phyloP scores from a whole-genome alignment of 1,284 basidiomycete genomes.

The Boletus calvinii region DNA sequence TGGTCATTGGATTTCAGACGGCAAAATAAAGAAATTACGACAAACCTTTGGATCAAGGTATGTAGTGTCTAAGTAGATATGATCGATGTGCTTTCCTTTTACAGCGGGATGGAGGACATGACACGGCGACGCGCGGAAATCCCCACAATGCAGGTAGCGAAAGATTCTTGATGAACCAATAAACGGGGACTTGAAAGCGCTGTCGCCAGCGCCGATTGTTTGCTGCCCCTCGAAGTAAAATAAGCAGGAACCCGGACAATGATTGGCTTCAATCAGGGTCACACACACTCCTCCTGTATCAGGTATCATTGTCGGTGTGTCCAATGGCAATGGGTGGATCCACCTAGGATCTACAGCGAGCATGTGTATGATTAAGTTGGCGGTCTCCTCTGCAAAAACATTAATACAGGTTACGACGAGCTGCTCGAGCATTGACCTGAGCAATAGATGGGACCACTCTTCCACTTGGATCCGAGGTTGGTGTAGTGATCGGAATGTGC shows the following conservation, averaged over 20 bases:
- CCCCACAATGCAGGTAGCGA: conserved; percentile 94
- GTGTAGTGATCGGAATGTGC: conserved; percentile 96
- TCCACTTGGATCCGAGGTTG: conserved; percentile 85
- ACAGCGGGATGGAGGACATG: conserved; percentile 83
- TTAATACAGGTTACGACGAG: not conserved
- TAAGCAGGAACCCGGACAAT: conserved; percentile 92
- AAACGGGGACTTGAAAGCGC: conserved; percentile 64
- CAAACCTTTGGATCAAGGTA: conserved; percentile 87
- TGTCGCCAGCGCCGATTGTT: conserved; percentile 85
- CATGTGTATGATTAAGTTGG: conserved; percentile 88
- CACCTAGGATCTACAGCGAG: conserved; percentile 85
- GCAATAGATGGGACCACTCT: conserved; percentile 91
- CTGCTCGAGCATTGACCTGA: conserved; percentile 45
- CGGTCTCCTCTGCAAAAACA: conserved; percentile 57
- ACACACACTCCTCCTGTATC: conserved; percentile 85
- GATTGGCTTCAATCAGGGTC: conserved; percentile 96
- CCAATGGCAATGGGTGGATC: conserved; percentile 84
- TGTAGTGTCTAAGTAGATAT: conserved; percentile 94
- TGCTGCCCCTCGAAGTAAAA: conserved; percentile 94
- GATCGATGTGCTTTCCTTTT: conserved; percentile 77
- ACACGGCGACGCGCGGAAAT: conserved; percentile 85
- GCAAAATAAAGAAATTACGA: not conserved
- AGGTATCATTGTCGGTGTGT: conserved; percentile 73
- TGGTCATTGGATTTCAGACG: not conserved
- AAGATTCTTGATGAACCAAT: conserved; percentile 73